Base-by-base conservation (phyloP, 768 basidiomycete genomes). In the Hygrocybe punicea region DNA sequence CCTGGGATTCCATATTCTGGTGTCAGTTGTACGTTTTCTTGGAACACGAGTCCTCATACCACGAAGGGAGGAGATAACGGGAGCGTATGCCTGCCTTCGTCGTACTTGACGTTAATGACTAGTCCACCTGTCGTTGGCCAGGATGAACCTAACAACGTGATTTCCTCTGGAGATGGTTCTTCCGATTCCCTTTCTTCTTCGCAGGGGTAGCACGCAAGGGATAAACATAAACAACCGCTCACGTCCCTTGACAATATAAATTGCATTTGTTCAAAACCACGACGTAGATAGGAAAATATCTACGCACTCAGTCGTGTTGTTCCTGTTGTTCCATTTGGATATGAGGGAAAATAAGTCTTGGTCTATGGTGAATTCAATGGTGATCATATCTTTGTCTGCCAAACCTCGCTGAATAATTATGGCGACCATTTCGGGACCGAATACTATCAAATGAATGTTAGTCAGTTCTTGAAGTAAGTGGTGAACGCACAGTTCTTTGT, bases 91-190 rank as follows among this genome's bases (percentile, higher is more conserved):
- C 61, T 58, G 24, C 58, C 61, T 24, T 63, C 71, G 16, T 71
- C 65, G 53, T 67, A 69, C 19, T 61, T 65, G 13, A 74, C 66
- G 14, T 67, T 67, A 62, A 82, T 75, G 14, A 58, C 67, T 61
- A 74, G 66, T 49, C 65, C 71, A 33, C 64, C 74, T 11, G 60
- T 60, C 29, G 58, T 47, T 2, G 83, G 83, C 83, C 83, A 85
- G 29, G 63, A 66, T 23, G 76, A 77, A 4, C 72, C 54, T 7
- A 61, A 59, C 8, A 66, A 62, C 6, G 73, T 60, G 51, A 70
- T 50, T 24, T 60, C 58, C 35, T 67, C 57, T 1, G 67, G 56
- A 3, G 59, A 61, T 34, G 55, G 63, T 48, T 50, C 48, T 51
- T 63, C 45, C 39, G 52, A 55, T 60, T 42, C 59, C 54, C n/a